phyloP scores from a whole-genome alignment of 441 rosid genomes.

The Omphalea diandra region DNA sequence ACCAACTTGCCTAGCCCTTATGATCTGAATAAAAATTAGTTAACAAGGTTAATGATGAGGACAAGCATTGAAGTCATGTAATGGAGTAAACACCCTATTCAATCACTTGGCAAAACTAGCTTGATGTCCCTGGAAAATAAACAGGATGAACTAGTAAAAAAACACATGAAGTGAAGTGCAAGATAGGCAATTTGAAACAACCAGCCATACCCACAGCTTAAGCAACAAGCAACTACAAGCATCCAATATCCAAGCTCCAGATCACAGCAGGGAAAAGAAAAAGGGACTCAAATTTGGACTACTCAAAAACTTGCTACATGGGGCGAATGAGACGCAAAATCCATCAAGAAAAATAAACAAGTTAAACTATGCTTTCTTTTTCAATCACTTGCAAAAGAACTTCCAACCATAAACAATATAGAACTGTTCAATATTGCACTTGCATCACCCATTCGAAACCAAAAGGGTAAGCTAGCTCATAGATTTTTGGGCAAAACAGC shows the following conservation, averaged over 20 bases:
- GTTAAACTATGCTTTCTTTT: neutral
- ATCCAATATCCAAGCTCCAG: neutral
- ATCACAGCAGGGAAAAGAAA: neutral
- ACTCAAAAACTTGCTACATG: neutral
- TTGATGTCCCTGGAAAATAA: neutral
- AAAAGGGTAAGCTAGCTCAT: slow-evolving; percentile 1
- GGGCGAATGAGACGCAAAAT: neutral
- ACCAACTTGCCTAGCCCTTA: neutral
- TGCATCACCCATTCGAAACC: neutral
- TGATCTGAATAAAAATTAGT: no score
- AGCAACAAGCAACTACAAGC: neutral
- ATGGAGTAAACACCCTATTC: no score
- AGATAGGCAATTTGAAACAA: neutral
- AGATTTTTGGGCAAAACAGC: neutral
- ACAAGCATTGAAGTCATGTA: no score
- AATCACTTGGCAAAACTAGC: no score
- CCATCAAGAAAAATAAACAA: neutral
- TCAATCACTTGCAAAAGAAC: neutral
- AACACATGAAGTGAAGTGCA: neutral
- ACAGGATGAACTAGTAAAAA: neutral
- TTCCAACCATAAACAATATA: neutral
- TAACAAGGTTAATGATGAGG: no score
- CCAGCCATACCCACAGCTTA: neutral
- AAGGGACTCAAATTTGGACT: neutral
- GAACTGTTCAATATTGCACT: neutral